Percentiles rank a stretch among this genome's conserved stretches.
phyloP scores from a whole-genome alignment of 176 grass and related monocot species.

The Eleusine indica region DNA sequence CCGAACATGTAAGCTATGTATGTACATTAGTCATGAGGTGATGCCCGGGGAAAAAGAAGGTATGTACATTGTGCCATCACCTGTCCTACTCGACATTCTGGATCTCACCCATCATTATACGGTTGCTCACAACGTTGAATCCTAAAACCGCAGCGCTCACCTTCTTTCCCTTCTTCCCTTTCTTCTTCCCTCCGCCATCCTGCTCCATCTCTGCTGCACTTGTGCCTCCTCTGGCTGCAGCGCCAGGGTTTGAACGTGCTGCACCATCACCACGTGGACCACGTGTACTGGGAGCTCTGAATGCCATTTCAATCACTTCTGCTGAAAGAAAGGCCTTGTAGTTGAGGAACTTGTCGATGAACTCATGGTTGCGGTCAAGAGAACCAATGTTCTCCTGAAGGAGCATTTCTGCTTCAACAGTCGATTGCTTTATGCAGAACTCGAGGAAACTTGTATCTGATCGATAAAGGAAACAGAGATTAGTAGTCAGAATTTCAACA shows the following conservation, averaged over 20 bases:
- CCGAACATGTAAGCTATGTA: slow-evolving; percentile 28
- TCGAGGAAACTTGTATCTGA: slow-evolving; percentile 92
- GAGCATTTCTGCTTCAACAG: slow-evolving; percentile 67
- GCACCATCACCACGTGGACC: slow-evolving; percentile 16
- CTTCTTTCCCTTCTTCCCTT: slow-evolving; percentile 97
- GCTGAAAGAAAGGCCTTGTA: slow-evolving; percentile 86
- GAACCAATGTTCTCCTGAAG: slow-evolving; percentile 82
- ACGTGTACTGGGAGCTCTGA: slow-evolving; percentile 46
- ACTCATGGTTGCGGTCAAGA: slow-evolving; percentile 69
- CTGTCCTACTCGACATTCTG: slow-evolving; percentile 61
- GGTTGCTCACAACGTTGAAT: slow-evolving; percentile 97
- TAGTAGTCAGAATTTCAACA: neutral
- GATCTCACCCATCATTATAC: slow-evolving; percentile 99
- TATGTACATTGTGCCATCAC: slow-evolving; percentile 64
- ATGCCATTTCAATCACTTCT: slow-evolving; percentile 83
- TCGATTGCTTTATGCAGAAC: slow-evolving; percentile 89
- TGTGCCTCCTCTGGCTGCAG: slow-evolving; percentile 36
- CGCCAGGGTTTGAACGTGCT: slow-evolving; percentile 18
- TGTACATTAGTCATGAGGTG: slow-evolving; percentile 41
- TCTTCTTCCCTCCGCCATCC: slow-evolving; percentile 71
- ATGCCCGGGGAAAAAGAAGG: neutral
- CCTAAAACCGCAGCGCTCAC: slow-evolving; percentile 75
- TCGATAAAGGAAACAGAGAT: slow-evolving; percentile 9
- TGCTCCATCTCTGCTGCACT: slow-evolving; percentile 47
- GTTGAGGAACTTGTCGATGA: slow-evolving; percentile 93